These are phyloP conservation scores for Penicillium sp. DNA, from an alignment of 2,329 filamentous ascomycete species.

Conservation along the genomic window DNA sequence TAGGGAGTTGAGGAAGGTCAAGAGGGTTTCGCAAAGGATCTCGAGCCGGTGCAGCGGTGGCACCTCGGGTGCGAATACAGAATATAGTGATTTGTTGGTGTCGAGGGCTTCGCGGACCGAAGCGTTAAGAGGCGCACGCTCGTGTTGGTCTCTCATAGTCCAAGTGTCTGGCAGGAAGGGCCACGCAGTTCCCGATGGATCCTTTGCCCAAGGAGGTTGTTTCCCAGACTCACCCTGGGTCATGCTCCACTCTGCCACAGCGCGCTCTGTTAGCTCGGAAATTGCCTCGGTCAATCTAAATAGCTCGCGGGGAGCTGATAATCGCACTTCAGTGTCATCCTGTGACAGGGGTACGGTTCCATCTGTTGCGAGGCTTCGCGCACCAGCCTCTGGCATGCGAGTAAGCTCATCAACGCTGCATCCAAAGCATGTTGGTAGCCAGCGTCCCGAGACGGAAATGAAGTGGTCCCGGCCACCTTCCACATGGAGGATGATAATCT, in stretches of 20 bases:
- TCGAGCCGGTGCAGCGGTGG: conserved; percentile 67
- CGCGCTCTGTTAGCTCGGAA: conserved; percentile 54
- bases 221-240: conserved; percentile 39
- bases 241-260: conserved; percentile 61
- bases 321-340: conserved; percentile 46
- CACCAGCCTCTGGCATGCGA: conserved; percentile 69
- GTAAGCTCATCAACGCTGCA: conserved; percentile 85
- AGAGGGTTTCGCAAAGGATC: conserved; percentile 62
- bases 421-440: conserved; percentile 77
- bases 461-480: conserved; percentile 85
- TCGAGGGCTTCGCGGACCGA: conserved; percentile 64
- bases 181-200: conserved; percentile 49
- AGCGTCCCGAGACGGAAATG: conserved; percentile 69
- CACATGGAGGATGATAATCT: conserved; percentile 82
- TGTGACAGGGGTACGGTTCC: conserved; percentile 31
- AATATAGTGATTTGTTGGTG: conserved; percentile 57
- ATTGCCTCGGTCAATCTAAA: conserved; percentile 83
- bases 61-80: conserved; percentile 59
- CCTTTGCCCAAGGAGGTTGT: conserved; percentile 48
- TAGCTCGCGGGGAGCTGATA: conserved; percentile 80
- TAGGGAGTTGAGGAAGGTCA: conserved; percentile 69
- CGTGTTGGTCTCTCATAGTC: conserved; percentile 38
- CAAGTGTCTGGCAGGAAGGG: conserved; percentile 54
- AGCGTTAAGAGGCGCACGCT: conserved; percentile 43
- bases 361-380: conserved; percentile 57